A percentile compares a stretch with the other conserved stretches of the same genome.
Evolutionary conservation across 495 filamentous ascomycete species (phyloP).

Genomic region (Rhypophila decipiens): DNA sequence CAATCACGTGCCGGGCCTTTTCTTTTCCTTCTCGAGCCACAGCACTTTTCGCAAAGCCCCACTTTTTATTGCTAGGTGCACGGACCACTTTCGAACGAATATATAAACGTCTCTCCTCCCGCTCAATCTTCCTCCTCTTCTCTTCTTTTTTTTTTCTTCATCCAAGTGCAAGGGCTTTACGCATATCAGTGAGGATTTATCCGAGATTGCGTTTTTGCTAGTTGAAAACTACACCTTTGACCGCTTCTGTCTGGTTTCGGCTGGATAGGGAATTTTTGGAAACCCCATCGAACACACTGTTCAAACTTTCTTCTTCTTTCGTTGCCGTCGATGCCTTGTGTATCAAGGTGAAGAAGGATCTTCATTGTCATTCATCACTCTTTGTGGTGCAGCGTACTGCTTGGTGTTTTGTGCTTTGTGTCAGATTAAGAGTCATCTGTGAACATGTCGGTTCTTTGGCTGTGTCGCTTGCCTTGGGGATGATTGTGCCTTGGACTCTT

Average conservation of each 20-base stretch:
- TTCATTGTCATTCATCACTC: too few relatives aligned
- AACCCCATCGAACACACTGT: conserved; percentile 2
- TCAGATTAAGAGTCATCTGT: too few relatives aligned
- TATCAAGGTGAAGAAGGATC: conserved; percentile 20
- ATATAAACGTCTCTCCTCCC: not conserved
- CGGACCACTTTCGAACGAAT: not conserved
- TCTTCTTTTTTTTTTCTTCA: conserved; percentile 17
- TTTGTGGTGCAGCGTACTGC: too few relatives aligned
- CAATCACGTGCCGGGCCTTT: too few relatives aligned
- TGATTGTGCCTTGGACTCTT: too few relatives aligned
- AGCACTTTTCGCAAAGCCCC: too few relatives aligned
- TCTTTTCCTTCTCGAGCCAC: too few relatives aligned
- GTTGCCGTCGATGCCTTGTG: conserved; percentile 16
- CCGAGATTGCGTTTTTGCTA: conserved; percentile 52
- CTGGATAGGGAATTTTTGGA: conserved; percentile 25
- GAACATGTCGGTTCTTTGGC: too few relatives aligned
- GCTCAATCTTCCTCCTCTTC: not conserved
- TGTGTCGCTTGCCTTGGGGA: too few relatives aligned
- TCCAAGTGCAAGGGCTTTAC: conserved; percentile 42
- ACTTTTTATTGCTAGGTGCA: too few relatives aligned
- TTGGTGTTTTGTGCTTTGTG: too few relatives aligned
- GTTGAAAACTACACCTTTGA: conserved; percentile 52
- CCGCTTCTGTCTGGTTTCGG: conserved; percentile 28
- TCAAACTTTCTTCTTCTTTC: conserved; percentile 14
- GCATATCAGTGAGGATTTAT: conserved; percentile 50